Evolutionary conservation across 495 filamentous ascomycete genomes (phyloP), one percentile per base, ranked within the genome.

Genomic region (Xylaria longipes): DNA sequence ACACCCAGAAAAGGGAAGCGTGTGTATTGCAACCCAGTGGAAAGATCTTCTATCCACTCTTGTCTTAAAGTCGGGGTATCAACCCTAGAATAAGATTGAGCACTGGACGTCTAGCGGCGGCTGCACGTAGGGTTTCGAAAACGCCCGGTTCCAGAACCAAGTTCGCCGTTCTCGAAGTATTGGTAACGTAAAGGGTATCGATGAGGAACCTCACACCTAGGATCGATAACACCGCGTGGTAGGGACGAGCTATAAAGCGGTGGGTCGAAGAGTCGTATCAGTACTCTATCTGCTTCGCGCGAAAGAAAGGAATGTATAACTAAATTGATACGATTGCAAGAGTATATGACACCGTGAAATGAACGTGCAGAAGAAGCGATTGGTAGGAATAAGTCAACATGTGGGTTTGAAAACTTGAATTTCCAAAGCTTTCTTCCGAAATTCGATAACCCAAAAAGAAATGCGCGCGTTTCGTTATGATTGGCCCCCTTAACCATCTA

Each of bases 271-370:
- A 56, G 52, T 56, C 52, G 52, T 56, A 7, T 17, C 31, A 14
- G 8, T 56, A 54, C 22, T 27, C 11, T 5, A 54, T 54, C 29
- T 31, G 27, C 25, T 31, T 60, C 35, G 65, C 65, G 65, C 65
- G 35, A 22, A 43, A 67, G 48, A 56, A 67, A 67, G 22, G 65
- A 67, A 67, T 67, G 65, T 67, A 56, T 67, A 56, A 67, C 48
- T 67, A 67, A 67, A 67, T 29, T 54, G 65, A 54, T 67, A 56
- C 48, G 22, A 56, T 67, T 39, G 65, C 65, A 45, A 65, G 31
- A 67, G 35, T 67, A 67, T 43, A 17, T 35, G 15, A 67, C 33
- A 67, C 33, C 14, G 12, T 56, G 65, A 67, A 67, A 56, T 17
- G 46, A 56, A 67, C 65, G 65, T 52, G 31, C 25, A 33, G 65